Evolutionary conservation across 148 eudicot species (phyloP).

Genomic region (Rhododendron vialii): DNA sequence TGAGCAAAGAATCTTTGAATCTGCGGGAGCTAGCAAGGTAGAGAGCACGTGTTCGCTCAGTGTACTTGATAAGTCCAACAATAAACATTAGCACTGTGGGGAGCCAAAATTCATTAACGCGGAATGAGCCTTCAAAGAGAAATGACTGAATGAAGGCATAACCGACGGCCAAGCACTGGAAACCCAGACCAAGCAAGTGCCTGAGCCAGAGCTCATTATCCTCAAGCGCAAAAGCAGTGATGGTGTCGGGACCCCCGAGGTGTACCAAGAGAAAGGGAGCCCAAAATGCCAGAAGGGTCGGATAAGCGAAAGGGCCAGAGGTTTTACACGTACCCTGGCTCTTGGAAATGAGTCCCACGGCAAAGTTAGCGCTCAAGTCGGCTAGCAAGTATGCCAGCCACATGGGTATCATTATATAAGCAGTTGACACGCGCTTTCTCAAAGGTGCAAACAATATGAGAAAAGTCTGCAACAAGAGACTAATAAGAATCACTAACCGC

Average conservation of each 20-base stretch:
- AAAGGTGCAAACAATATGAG: slow-evolving; percentile 22
- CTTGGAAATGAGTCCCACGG: neutral
- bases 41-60: neutral
- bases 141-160: slow-evolving; percentile 20
- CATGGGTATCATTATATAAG: slow-evolving; percentile 13
- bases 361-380: slow-evolving; percentile 14
- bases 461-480: slow-evolving; percentile 28
- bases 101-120: slow-evolving; percentile 11
- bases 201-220: slow-evolving; percentile 33
- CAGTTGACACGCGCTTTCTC: slow-evolving; percentile 23
- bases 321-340: neutral
- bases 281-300: neutral
- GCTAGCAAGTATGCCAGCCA: slow-evolving; percentile 45
- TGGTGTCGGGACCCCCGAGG: neutral
- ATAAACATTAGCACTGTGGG: slow-evolving; percentile 28
- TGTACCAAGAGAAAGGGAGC: neutral
- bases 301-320: neutral
- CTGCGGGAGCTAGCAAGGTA: slow-evolving; percentile 20
- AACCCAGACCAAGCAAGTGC: slow-evolving; percentile 22
- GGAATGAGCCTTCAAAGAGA: neutral
- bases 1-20: slow-evolving; percentile 33
- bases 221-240: neutral
- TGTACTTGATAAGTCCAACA: slow-evolving; percentile 30
- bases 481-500: slow-evolving; percentile 22
- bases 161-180: slow-evolving; percentile 22